A percentile compares a stretch with the other conserved stretches of the same genome.
phyloP scores from a whole-genome alignment of 2,329 filamentous ascomycete species.

The Geosmithia flava region DNA sequence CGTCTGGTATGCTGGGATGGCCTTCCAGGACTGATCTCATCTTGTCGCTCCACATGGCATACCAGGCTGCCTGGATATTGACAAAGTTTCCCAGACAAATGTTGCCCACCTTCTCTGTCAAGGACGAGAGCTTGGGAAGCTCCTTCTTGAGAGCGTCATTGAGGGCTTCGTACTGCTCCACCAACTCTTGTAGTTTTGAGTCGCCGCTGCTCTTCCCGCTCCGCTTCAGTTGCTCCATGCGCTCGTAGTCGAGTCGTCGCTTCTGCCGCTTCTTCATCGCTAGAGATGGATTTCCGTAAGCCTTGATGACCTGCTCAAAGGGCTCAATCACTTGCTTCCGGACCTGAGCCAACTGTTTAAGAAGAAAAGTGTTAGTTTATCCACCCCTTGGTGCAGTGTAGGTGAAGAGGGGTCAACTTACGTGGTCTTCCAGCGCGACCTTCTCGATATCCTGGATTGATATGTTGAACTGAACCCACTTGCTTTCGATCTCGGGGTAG shows the following conservation, averaged over 20 bases:
- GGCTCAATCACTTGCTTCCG: conserved; percentile 77
- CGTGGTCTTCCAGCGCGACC: conserved; percentile 73
- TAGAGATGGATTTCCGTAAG: conserved; percentile 72
- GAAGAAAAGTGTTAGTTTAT: conserved; percentile 1
- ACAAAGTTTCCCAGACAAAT: conserved; percentile 76
- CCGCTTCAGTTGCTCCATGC: conserved; percentile 64
- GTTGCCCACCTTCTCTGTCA: conserved; percentile 76
- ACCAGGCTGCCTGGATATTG: conserved; percentile 75
- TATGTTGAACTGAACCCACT: conserved; percentile 85
- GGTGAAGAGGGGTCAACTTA: conserved; percentile 29
- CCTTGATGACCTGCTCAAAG: conserved; percentile 63
- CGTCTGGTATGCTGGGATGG: conserved; percentile 46
- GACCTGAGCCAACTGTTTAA: conserved; percentile 46
- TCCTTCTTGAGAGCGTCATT: conserved; percentile 92
- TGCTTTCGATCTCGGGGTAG: conserved; percentile 79
- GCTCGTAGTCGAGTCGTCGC: conserved; percentile 79
- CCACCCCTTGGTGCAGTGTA: neutral
- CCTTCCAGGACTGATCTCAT: conserved; percentile 63
- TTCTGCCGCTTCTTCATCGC: conserved; percentile 94
- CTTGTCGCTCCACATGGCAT: conserved; percentile 71
- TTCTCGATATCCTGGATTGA: conserved; percentile 78
- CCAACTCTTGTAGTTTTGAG: conserved; percentile 69
- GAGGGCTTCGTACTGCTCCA: conserved; percentile 80
- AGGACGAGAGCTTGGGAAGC: conserved; percentile 66
- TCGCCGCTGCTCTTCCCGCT: conserved; percentile 79